Evolutionary conservation across 2,329 filamentous ascomycete genomes (phyloP).

Genomic region (Aspergillus fumigatiaffinis): DNA sequence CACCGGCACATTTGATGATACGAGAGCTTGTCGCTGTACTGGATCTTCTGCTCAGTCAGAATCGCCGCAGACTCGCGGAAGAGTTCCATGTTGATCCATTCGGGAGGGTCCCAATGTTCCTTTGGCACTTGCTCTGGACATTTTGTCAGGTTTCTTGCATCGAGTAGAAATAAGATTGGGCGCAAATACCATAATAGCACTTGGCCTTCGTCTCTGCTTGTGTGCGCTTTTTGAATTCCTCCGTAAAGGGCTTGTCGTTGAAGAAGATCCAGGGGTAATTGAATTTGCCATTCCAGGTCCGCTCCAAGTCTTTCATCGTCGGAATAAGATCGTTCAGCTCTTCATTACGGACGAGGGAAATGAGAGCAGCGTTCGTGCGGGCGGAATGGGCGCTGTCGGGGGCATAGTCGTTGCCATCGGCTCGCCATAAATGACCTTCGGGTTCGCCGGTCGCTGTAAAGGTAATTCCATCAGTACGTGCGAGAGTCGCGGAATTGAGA

Average conservation of each 20-base stretch:
- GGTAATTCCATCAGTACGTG: conserved; percentile 12
- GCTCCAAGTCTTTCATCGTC: conserved; percentile 86
- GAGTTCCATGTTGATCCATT: conserved; percentile 86
- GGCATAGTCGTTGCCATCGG: conserved; percentile 71
- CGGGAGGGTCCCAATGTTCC: conserved; percentile 88
- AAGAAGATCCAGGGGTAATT: conserved; percentile 99
- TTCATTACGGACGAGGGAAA: conserved; percentile 88
- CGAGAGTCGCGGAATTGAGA: background rate
- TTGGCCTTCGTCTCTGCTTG: conserved; percentile 81
- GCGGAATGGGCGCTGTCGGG: conserved; percentile 70
- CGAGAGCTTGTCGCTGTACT: conserved; percentile 82
- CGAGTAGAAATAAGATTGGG: conserved; percentile 11
- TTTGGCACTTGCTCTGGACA: conserved; percentile 75
- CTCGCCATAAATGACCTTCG: conserved; percentile 68
- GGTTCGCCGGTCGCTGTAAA: conserved; percentile 75
- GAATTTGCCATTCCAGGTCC: conserved; percentile 97
- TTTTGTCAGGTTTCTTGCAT: conserved; percentile 1
- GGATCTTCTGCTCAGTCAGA: conserved; percentile 77
- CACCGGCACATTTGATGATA: conserved; percentile 99
- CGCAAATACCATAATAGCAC: conserved; percentile 67
- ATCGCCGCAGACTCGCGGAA: conserved; percentile 80
- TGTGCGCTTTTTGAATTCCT: conserved; percentile 86
- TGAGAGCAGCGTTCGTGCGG: conserved; percentile 87
- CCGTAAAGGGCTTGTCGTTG: conserved; percentile 89
- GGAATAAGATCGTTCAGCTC: conserved; percentile 79